These are phyloP conservation scores for Hyaloscypha bicolor DNA, from an alignment of 495 filamentous ascomycete species.

Conservation along the genomic window DNA sequence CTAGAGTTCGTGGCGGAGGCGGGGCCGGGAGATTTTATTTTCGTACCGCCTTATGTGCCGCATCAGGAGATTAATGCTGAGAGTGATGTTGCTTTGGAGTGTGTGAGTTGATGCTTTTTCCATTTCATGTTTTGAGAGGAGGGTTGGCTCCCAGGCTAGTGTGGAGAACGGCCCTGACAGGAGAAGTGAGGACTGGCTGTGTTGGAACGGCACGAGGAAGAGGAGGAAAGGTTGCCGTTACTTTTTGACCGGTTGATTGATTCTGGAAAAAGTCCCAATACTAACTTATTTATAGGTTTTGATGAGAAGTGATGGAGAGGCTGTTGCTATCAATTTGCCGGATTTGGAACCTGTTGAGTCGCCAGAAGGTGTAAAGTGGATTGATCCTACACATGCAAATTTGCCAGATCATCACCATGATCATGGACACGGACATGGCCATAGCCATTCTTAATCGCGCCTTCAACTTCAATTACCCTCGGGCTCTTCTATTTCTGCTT, in stretches of 20 bases:
- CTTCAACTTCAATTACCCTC: not conserved
- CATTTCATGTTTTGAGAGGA: constrained; percentile 5
- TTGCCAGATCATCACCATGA: constrained; percentile 19
- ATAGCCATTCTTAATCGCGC: not conserved
- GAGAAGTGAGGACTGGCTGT: not conserved
- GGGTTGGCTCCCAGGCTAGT: not conserved
- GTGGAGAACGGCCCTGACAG: not conserved
- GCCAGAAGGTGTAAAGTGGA: constrained; percentile 41
- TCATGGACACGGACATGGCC: constrained; percentile 8
- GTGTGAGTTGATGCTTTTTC: constrained; percentile 26
- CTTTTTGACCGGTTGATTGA: not conserved
- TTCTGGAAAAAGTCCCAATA: not conserved
- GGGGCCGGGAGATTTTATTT: constrained; percentile 45
- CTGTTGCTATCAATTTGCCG: constrained; percentile 40
- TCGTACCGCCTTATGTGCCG: constrained; percentile 41
- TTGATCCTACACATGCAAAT: constrained; percentile 41
- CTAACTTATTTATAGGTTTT: constrained; percentile 18
- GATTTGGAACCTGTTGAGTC: constrained; percentile 41
- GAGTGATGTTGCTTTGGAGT: constrained; percentile 39
- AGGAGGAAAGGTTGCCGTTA: too few species aligned
- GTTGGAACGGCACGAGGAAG: too few species aligned
- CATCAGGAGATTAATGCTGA: constrained; percentile 46
- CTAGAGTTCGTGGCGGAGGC: constrained; percentile 43
- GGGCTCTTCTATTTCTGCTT: too few species aligned
- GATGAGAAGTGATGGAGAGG: constrained; percentile 41